Conservation (phyloP, 2,329 filamentous ascomycete genomes). For the Ascochyta pisi region DNA sequence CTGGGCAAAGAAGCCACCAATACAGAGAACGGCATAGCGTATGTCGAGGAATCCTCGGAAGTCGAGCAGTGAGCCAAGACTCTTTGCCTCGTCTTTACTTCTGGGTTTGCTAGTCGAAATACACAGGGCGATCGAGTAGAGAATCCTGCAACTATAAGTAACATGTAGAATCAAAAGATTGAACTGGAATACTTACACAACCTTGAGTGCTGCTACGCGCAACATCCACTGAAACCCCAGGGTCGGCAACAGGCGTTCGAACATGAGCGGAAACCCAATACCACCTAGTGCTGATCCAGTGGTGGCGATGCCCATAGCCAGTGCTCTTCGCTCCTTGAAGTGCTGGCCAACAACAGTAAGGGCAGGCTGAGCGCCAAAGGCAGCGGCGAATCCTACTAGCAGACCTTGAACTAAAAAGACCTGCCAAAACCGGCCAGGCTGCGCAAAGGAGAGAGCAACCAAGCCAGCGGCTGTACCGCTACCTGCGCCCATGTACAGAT, state of each 20-base stretch:
- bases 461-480: slow-evolving; percentile 28
- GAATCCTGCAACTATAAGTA: slow-evolving; percentile 60
- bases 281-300: slow-evolving; percentile 51
- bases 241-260: slow-evolving; percentile 61
- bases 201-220: slow-evolving; percentile 65
- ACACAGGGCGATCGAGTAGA: slow-evolving; percentile 49
- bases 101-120: slow-evolving; percentile 39
- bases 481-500: slow-evolving; percentile 37
- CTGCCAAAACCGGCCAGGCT: slow-evolving; percentile 47
- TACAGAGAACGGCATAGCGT: slow-evolving; percentile 40
- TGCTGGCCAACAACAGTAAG: slow-evolving; percentile 53
- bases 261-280: slow-evolving; percentile 64
- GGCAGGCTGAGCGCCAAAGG: slow-evolving; percentile 52
- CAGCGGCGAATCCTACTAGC: slow-evolving; percentile 53
- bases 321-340: slow-evolving; percentile 52
- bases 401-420: slow-evolving; percentile 55
- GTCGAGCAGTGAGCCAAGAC: slow-evolving; percentile 40
- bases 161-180: slow-evolving; percentile 50
- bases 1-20: slow-evolving; percentile 38
- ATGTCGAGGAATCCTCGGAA: slow-evolving; percentile 42
- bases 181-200: slow-evolving; percentile 45
- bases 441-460: slow-evolving; percentile 35
- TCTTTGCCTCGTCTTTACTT: slow-evolving; percentile 24
- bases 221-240: slow-evolving; percentile 69
- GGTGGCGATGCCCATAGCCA: slow-evolving; percentile 54